These are phyloP conservation scores for Xylaria sp. DNA, from an alignment of 2,329 filamentous ascomycete genomes.

Conservation along the genomic window DNA sequence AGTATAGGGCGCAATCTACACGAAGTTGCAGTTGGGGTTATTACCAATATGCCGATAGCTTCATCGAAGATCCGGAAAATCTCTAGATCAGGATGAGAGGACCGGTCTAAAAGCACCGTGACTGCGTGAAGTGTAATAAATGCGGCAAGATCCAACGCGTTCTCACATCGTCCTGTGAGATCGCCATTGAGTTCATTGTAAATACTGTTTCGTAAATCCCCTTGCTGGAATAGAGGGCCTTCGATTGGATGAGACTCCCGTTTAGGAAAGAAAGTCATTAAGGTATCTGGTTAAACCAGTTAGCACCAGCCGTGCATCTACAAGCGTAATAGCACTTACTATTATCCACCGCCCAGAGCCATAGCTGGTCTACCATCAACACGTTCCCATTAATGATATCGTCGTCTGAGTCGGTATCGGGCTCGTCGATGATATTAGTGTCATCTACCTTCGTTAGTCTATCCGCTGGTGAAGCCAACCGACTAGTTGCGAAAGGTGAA, in stretches of 20 bases:
- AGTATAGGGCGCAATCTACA: not conserved
- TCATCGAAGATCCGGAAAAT: slow-evolving; percentile 74
- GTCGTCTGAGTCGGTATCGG: slow-evolving; percentile 50
- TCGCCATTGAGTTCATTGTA: slow-evolving; percentile 75
- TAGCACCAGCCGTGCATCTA: not conserved
- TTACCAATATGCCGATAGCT: slow-evolving; percentile 70
- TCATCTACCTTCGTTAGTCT: slow-evolving; percentile 37
- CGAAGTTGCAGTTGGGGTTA: slow-evolving; percentile 21
- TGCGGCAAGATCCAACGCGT: slow-evolving; percentile 70
- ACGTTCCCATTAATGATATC: slow-evolving; percentile 65
- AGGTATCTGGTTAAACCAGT: slow-evolving; percentile 53
- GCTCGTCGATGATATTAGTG: slow-evolving; percentile 44
- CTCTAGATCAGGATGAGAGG: slow-evolving; percentile 70
- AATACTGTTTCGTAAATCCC: slow-evolving; percentile 71
- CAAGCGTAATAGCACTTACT: slow-evolving; percentile 52
- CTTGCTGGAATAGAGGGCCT: slow-evolving; percentile 67
- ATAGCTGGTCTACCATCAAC: slow-evolving; percentile 75
- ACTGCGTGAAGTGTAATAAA: slow-evolving; percentile 71
- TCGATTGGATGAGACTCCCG: slow-evolving; percentile 66
- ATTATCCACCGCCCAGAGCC: slow-evolving; percentile 68
- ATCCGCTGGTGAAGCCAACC: slow-evolving; percentile 38
- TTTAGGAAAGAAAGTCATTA: slow-evolving; percentile 66
- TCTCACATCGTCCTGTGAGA: slow-evolving; percentile 70
- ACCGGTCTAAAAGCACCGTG: slow-evolving; percentile 69
- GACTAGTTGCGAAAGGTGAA: slow-evolving; percentile 39